Evolutionary conservation across 441 rosid species (phyloP), one percentile per base, ranked within the genome.

Genomic region (Populus hybrid): DNA sequence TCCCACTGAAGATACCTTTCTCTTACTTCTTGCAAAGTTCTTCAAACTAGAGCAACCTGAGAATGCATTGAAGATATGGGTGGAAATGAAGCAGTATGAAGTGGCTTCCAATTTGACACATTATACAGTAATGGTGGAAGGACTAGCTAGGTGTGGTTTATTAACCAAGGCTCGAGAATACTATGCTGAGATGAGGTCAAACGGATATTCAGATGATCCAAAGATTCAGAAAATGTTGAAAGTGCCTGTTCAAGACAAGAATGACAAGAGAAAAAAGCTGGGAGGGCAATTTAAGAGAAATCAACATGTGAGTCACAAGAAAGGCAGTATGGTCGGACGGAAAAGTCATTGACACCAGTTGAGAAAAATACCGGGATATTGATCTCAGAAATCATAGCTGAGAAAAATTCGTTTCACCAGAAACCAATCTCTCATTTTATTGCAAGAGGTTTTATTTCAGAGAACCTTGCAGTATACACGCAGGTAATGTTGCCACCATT

Each of bases 21-120:
- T 85, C 71, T 80, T 90, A 72, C 12, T 92, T 84, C 85, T 94
- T 69, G 74, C 76, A 19, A 92, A 87, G 81, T 78, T 88, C 71
- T 88, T 94, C 79, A 86, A 84, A 81, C 74, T 82, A 75, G 81
- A 85, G 79, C 93, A 91, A 81, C 90, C 91, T 10, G 91, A 89
- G 79, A 83, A 84, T 80, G 91, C 92, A 66, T 72, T 94, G 86
- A 88, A 86, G 85, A 82, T 91, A 34, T 92, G 95, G 98, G 69
- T 71, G 26, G 92, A 90, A 86, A 90, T 91, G 97, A 83, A 79
- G 87, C 86, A 76, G 64, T 88, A 88, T 83, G 89, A 84, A 78
- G 77, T 88, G 69, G 78, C 36, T 64, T 87, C 91, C 57, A 76
- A 59, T 82, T 73, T 72, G 36, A 81, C 74, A 77, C 94, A 88